These are phyloP conservation scores for Suhomyces guaymorum DNA, from an alignment of 1,139 yeast genomes.

Conservation along the genomic window DNA sequence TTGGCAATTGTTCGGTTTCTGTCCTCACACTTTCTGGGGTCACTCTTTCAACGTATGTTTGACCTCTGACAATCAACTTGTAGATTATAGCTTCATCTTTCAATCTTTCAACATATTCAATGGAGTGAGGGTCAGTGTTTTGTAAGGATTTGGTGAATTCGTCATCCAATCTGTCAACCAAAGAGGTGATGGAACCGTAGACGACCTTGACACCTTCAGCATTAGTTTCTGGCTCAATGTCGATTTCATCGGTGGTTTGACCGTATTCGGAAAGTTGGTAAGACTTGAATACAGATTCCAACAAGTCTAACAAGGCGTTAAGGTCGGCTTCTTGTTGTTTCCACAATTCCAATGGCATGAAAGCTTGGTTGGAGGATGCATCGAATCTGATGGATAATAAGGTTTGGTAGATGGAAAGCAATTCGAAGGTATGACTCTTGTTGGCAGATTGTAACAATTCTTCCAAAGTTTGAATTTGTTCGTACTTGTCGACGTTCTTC, in stretches of 20 bases:
- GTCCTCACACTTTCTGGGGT: constrained; percentile 48
- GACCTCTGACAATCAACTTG: constrained; percentile 77
- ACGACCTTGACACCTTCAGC: constrained; percentile 69
- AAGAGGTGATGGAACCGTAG: constrained; percentile 81
- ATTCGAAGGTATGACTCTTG: constrained; percentile 60
- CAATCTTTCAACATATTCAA: constrained; percentile 88
- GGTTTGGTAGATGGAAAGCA: constrained; percentile 75
- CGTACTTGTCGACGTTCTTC: constrained; percentile 83
- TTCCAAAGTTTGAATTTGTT: constrained; percentile 75
- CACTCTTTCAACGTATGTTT: constrained; percentile 75
- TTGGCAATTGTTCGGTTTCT: constrained; percentile 63
- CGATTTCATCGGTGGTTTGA: constrained; percentile 73
- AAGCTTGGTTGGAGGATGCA: constrained; percentile 62
- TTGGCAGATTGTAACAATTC: constrained; percentile 43
- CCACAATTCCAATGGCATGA: constrained; percentile 87
- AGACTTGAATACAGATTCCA: constrained; percentile 58
- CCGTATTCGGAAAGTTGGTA: constrained; percentile 83
- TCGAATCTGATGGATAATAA: constrained; percentile 90
- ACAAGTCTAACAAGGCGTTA: constrained; percentile 58
- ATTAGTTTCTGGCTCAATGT: constrained; percentile 70
- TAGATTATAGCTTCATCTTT: constrained; percentile 83
- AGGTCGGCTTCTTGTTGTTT: constrained; percentile 65
- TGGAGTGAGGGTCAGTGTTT: constrained; percentile 90
- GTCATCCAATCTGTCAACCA: constrained; percentile 92
- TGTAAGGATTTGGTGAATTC: constrained; percentile 89